Evolutionary conservation across 176 grass and related monocot species (phyloP).

Genomic region (Musa acuminata): DNA sequence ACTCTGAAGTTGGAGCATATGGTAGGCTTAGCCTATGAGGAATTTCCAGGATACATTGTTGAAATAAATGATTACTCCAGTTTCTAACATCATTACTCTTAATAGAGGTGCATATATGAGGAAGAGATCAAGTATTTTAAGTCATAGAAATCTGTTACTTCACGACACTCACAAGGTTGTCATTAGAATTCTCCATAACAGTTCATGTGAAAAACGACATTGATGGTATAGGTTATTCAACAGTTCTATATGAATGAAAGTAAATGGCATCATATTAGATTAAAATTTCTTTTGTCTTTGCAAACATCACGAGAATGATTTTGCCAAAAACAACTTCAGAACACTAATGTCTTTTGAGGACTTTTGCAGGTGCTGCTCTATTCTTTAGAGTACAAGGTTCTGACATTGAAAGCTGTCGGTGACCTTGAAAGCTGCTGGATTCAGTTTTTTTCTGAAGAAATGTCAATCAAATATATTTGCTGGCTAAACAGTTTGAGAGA

Average conservation of each 20-base stretch:
- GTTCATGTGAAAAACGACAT: too few relatives aligned
- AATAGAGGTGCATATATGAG: too few relatives aligned
- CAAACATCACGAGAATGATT: neutral
- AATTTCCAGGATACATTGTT: too few relatives aligned
- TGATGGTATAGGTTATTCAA: neutral
- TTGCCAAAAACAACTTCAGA: neutral
- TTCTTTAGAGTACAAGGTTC: neutral
- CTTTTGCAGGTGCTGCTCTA: neutral
- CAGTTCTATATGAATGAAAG: neutral
- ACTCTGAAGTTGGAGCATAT: neutral
- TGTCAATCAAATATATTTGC: neutral
- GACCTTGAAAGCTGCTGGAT: neutral
- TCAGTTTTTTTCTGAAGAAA: neutral
- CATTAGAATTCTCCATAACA: too few relatives aligned
- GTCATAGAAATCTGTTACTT: too few relatives aligned
- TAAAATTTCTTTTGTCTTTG: neutral
- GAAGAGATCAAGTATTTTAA: too few relatives aligned
- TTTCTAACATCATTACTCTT: too few relatives aligned
- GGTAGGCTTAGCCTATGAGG: too few relatives aligned
- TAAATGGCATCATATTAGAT: neutral
- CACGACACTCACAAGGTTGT: too few relatives aligned
- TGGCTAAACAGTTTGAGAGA: neutral
- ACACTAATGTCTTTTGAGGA: neutral
- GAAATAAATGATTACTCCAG: too few relatives aligned
- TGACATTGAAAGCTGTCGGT: neutral